Evolutionary conservation across 2,329 filamentous ascomycete species (phyloP), one percentile per base, ranked within the genome.

Genomic region (Chaetomiaceae sp.): DNA sequence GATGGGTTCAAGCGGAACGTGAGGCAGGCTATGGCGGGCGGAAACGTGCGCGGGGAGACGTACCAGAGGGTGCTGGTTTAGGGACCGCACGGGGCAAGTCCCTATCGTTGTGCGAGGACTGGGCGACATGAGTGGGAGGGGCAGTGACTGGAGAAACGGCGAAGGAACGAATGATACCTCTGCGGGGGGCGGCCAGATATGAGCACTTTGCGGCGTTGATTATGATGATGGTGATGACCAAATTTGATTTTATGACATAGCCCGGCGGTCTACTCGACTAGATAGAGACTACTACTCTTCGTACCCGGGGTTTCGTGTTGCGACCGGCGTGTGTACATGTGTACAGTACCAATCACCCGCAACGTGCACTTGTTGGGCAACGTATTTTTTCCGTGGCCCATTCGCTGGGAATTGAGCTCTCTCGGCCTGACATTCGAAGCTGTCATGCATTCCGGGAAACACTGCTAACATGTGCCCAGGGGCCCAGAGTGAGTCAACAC

Each of bases 1-100:
- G 94, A 97, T 49, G 82, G 78, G 27, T 99, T 99, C 74, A 94
- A 91, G 78, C 79, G 90, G 56, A 96, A 97, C 66, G 94, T 97
- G 34, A 81, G 88, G 64, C 79, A 78, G 20, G 80, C 90, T 6
- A 96, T 99, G 89, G 77, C 75, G 3, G 94, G 94, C 48, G 90
- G 90, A 6, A 73, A 73, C 1, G 84, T 97, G 36, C 85, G 83
- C 69, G 86, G 84, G 2, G 77, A 84, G 61, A 69, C 72, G 6
- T 99, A 90, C 66, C 90, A 97, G 59, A 78, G 85, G 48, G 91
- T 96, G 36, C 69, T 89, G 65, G 86, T 84, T 72, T 89, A 75
- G 45, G n/a, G 42, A 53, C 49, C 44, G 36, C 49, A 34, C 25
- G n/a, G n/a, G n/a, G n/a, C n/a, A n/a, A n/a, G n/a, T n/a, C n/a